Evolutionary conservation across 345 rosid genomes (phyloP).

Genomic region (Eucalyptus pauciflora): DNA sequence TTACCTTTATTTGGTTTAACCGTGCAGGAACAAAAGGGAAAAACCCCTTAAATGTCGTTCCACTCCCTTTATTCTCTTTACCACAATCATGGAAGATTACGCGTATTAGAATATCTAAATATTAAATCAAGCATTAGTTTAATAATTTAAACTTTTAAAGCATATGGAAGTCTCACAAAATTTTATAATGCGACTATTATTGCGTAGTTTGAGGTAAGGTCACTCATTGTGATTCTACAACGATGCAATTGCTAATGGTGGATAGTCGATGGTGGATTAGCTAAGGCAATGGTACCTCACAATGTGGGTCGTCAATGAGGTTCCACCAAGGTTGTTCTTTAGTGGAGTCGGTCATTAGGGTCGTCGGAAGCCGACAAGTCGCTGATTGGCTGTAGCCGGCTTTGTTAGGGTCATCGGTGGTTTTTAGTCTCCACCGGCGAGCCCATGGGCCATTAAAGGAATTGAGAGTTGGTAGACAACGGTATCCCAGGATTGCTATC

Average conservation of each 20-base stretch:
- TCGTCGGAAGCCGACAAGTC: not conserved
- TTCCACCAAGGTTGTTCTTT: not conserved
- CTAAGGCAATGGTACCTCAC: not conserved
- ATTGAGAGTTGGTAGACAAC: not conserved
- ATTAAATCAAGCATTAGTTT: fast-evolving
- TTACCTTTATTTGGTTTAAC: not conserved
- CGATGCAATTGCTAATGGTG: not conserved
- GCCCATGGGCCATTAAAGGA: not conserved
- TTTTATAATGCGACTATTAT: not conserved
- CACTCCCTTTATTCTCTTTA: not conserved
- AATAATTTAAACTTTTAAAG: not conserved
- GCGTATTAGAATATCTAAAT: not conserved
- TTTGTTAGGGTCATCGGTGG: not conserved
- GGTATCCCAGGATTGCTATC: not conserved
- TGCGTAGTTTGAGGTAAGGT: not conserved
- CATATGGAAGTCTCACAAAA: not conserved
- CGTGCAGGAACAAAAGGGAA: not conserved
- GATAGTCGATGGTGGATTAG: not conserved
- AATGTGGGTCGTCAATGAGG: not conserved
- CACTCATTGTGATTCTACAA: not conserved
- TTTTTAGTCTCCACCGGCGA: not conserved
- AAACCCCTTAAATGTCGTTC: fast-evolving
- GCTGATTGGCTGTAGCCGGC: not conserved
- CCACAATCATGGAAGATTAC: too few species aligned
- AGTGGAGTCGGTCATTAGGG: not conserved